Evolutionary conservation across 306 rosid genomes (phyloP).

Genomic region (Elaeagnus macrophylla): DNA sequence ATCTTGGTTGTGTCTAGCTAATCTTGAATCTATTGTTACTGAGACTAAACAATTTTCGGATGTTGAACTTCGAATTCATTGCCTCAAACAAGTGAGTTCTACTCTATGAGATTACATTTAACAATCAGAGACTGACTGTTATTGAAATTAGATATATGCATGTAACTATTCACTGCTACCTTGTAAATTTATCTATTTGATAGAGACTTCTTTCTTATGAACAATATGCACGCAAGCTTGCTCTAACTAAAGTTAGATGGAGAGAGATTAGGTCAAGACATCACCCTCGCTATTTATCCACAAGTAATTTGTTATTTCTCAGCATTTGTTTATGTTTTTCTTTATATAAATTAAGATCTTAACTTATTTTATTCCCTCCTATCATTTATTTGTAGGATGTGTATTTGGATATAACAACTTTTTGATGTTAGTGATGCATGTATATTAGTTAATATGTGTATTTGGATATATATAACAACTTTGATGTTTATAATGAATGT

Average conservation of each 20-base stretch:
- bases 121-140: too few species aligned
- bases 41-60: constrained; percentile 46
- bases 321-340: constrained; percentile 17
- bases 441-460: too few species aligned
- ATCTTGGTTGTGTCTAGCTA: constrained; percentile 70
- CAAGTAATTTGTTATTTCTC: constrained; percentile 24
- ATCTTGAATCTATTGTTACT: constrained; percentile 49
- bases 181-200: constrained; percentile 9
- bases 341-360: not conserved
- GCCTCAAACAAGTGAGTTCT: constrained; percentile 64
- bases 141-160: too few species aligned
- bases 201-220: constrained; percentile 59
- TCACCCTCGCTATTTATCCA: constrained; percentile 41
- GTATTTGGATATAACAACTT: too few species aligned
- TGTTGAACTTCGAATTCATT: constrained; percentile 48
- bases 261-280: constrained; percentile 45
- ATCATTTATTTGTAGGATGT: too few species aligned
- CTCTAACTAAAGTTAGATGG: constrained; percentile 44
- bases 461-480: too few species aligned
- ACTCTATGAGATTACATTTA: not conserved
- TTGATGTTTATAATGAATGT: too few species aligned
- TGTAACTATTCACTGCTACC: not conserved
- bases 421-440: too few species aligned
- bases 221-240: constrained; percentile 57
- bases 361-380: not conserved